Evolutionary conservation across 1,284 basidiomycete species (phyloP).

Genomic region (Pterulicium gracile): DNA sequence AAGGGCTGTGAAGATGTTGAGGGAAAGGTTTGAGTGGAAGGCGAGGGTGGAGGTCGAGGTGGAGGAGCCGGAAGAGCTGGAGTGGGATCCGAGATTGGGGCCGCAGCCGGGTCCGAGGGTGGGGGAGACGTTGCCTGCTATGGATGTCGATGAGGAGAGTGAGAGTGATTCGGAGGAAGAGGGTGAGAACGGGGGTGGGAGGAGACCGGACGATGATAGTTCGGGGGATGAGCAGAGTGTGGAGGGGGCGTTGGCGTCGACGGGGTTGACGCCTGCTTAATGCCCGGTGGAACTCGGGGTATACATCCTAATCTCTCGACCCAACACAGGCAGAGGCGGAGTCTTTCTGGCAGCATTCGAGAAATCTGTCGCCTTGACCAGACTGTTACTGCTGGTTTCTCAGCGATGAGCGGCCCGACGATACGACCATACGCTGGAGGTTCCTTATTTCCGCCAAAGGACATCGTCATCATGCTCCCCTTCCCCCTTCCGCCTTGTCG

Average conservation of each 20-base stretch:
- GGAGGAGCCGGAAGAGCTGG: slow-evolving; percentile 64
- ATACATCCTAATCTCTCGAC: too few relatives aligned
- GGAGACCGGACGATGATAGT: slow-evolving; percentile 11
- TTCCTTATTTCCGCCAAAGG: too few relatives aligned
- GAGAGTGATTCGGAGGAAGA: slow-evolving; percentile 18
- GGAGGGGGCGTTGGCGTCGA: slow-evolving; percentile 20
- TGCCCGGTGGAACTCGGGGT: too few relatives aligned
- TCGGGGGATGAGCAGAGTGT: slow-evolving; percentile 20
- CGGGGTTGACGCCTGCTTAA: not conserved
- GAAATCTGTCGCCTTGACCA: too few relatives aligned
- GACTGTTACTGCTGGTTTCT: too few relatives aligned
- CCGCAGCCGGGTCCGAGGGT: slow-evolving; percentile 11
- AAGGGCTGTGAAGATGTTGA: slow-evolving; percentile 58
- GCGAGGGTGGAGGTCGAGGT: slow-evolving; percentile 60
- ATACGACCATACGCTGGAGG: too few relatives aligned
- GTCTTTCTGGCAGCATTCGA: too few relatives aligned
- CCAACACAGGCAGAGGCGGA: too few relatives aligned
- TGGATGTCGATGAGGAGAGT: slow-evolving; percentile 31
- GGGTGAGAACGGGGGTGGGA: slow-evolving; percentile 10
- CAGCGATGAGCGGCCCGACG: too few relatives aligned
- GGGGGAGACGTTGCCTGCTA: slow-evolving; percentile 20
- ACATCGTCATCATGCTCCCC: too few relatives aligned
- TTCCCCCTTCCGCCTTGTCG: too few relatives aligned
- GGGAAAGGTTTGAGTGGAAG: slow-evolving; percentile 71
- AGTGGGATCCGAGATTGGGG: slow-evolving; percentile 44